Conservation (phyloP, 1,284 basidiomycete species). For the Acaromyces ingoldii region DNA sequence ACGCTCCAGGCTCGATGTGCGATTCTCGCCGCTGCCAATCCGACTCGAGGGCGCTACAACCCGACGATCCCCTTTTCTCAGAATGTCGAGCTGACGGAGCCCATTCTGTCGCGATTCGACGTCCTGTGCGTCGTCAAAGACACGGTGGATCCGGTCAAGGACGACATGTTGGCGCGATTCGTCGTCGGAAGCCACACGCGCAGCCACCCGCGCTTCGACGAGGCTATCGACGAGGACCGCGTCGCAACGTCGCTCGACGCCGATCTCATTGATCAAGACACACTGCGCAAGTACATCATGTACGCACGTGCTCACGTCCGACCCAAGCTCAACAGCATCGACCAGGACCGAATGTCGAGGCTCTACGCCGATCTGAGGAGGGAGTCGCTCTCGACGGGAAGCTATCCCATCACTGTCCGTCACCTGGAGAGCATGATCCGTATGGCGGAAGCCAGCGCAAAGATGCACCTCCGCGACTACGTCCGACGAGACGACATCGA, state of each 20-base stretch:
- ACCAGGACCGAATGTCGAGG: slow-evolving; percentile 90
- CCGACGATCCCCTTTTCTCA: slow-evolving; percentile 71
- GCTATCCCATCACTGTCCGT: slow-evolving; percentile 95
- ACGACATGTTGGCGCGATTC: slow-evolving; percentile 92
- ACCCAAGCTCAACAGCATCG: slow-evolving; percentile 88
- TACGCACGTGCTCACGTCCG: slow-evolving; percentile 88
- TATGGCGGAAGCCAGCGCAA: slow-evolving; percentile 96
- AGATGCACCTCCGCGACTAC: slow-evolving; percentile 95
- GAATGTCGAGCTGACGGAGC: slow-evolving; percentile 97
- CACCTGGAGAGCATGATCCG: slow-evolving; percentile 99
- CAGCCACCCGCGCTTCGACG: slow-evolving; percentile 87
- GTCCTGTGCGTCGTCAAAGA: slow-evolving; percentile 98
- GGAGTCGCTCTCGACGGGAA: slow-evolving; percentile 92
- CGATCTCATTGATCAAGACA: slow-evolving; percentile 83
- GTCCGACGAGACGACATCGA: slow-evolving; percentile 95
- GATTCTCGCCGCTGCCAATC: slow-evolving; percentile 95
- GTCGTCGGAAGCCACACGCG: slow-evolving; percentile 93
- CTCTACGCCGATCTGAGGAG: slow-evolving; percentile 94
- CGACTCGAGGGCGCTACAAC: slow-evolving; percentile 65
- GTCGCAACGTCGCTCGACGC: slow-evolving; percentile 80
- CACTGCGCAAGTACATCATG: slow-evolving; percentile 98
- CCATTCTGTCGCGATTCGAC: slow-evolving; percentile 97
- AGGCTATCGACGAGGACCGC: slow-evolving; percentile 70
- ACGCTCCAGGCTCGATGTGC: slow-evolving; percentile 94
- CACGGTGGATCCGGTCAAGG: slow-evolving; percentile 89